Evolutionary conservation across 805 yeast genomes (phyloP).

Genomic region (Nakazawaea siamensis): DNA sequence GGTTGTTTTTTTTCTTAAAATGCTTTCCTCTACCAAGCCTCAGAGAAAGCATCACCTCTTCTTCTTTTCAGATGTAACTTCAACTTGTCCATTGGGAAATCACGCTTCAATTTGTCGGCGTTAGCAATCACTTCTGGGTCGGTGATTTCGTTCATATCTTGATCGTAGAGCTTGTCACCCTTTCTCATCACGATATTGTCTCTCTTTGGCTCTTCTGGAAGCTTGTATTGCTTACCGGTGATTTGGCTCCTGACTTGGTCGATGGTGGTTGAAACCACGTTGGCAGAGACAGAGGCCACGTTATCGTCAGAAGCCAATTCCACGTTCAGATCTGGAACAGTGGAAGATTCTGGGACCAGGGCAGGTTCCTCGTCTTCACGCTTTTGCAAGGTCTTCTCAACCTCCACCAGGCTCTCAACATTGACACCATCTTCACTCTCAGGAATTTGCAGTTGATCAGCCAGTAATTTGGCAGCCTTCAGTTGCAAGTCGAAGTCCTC

Average conservation of each 20-base stretch:
- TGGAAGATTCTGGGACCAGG: too few relatives aligned
- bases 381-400: constrained; percentile 3
- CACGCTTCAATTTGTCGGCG: not conserved
- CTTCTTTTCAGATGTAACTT: constrained; percentile 4
- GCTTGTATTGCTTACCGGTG: too few relatives aligned
- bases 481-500: constrained; percentile 4
- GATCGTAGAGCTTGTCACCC: constrained; percentile 11
- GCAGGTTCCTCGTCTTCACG: not conserved
- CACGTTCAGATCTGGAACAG: too few relatives aligned
- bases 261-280: too few relatives aligned
- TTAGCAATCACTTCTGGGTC: constrained; percentile 18
- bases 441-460: constrained; percentile 2
- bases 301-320: too few relatives aligned
- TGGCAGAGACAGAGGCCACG: too few relatives aligned
- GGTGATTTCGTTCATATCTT: constrained; percentile 15
- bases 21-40: too few relatives aligned
- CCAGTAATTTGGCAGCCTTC: not conserved
- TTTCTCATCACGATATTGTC: constrained; percentile 3
- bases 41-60: constrained; percentile 4
- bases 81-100: constrained; percentile 10
- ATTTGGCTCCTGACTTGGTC: too few relatives aligned
- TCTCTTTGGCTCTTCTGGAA: too few relatives aligned
- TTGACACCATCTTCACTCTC: constrained; percentile 7
- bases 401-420: constrained; percentile 3
- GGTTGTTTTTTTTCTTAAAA: too few relatives aligned